Evolutionary conservation across 352 stramenopile genomes (phyloP).

Genomic region (Plasmopara halstedii): DNA sequence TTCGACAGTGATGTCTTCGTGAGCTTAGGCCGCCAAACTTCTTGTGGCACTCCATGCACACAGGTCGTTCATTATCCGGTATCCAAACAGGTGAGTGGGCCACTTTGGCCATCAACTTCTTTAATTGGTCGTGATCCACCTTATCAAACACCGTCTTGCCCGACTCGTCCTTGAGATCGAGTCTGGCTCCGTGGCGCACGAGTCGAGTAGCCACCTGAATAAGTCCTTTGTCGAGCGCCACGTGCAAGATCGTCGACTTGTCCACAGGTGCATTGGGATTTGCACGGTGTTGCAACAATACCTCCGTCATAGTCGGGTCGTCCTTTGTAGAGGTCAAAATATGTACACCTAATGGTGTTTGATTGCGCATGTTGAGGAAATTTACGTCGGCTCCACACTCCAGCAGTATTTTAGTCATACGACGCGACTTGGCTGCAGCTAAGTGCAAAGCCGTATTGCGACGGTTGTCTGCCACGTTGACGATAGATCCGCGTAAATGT

Average conservation of each 20-base stretch:
- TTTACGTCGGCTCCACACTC: conserved; percentile 51
- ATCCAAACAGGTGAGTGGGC: conserved; percentile 41
- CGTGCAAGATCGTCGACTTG: conserved; percentile 56
- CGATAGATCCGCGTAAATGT: conserved; percentile 50
- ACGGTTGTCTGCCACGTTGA: conserved; percentile 61
- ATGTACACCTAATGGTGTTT: conserved; percentile 58
- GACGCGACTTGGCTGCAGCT: conserved; percentile 51
- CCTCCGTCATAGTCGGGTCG: conserved; percentile 53
- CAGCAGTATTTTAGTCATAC: conserved; percentile 53
- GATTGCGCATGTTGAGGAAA: conserved; percentile 61
- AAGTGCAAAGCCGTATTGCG: conserved; percentile 57
- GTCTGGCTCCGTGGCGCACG: conserved; percentile 41
- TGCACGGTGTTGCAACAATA: conserved; percentile 44
- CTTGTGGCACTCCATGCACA: conserved; percentile 59
- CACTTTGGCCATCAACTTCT: conserved; percentile 48
- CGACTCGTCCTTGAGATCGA: conserved; percentile 51
- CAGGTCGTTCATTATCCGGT: conserved; percentile 29
- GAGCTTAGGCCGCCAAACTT: conserved; percentile 34
- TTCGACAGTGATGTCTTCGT: conserved; percentile 51
- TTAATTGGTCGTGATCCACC: conserved; percentile 29
- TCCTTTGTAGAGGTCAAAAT: conserved; percentile 49
- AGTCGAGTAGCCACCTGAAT: conserved; percentile 43
- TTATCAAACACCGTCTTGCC: conserved; percentile 66
- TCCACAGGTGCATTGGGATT: conserved; percentile 52
- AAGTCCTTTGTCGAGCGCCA: conserved; percentile 48